Evolutionary conservation across 1,139 yeast species (phyloP), one percentile per base, ranked within the genome.

Genomic region (Yamadazyma friedrichii): DNA sequence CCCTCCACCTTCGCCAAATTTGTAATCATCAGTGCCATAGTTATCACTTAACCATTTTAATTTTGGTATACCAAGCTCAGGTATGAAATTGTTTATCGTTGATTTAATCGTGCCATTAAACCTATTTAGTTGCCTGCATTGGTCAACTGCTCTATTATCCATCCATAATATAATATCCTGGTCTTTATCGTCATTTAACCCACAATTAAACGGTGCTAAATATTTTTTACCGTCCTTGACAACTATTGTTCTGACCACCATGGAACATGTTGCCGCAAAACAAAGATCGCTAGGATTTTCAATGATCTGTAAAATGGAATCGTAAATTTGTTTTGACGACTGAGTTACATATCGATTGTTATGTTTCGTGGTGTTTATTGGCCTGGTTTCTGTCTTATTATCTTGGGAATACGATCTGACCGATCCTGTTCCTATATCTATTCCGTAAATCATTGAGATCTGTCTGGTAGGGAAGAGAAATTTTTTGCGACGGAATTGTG

Each of bases 31-130:
- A 3, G 3, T 9, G 2, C 38, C 38, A 22, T 35, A 28, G 24
- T 56, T 47, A 27, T 61, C 60, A 30, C 66, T 51, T 11, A 77
- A 51, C 61, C 70, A 64, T 39, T 62, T 61, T 36, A 76, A 56
- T 50, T 80, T 80, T 2, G 84, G 79, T 1, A 79, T 46, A 0
- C 79, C 83, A 76, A 80, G 72, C 50, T 79, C 85, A 0, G 81
- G 77, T 3, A 76, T 64, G 31, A 77, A 66, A 0, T 59, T 54
- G 1, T 80, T 81, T 4, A 82, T 80, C 13, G 75, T 53, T 25
- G 47, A 51, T 9, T 51, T 45, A 38, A 62, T 45, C 6, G n/a
- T 6, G 3, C 12, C 15, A 26, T 9, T 13, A 0, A 53, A 50
- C 5, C 43, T 17, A 41, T 72, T 72, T 12, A 77, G 52, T n/a